These are phyloP conservation scores for Aspergillus carlsbadensis DNA, from an alignment of 495 filamentous ascomycete genomes.

Conservation along the genomic window DNA sequence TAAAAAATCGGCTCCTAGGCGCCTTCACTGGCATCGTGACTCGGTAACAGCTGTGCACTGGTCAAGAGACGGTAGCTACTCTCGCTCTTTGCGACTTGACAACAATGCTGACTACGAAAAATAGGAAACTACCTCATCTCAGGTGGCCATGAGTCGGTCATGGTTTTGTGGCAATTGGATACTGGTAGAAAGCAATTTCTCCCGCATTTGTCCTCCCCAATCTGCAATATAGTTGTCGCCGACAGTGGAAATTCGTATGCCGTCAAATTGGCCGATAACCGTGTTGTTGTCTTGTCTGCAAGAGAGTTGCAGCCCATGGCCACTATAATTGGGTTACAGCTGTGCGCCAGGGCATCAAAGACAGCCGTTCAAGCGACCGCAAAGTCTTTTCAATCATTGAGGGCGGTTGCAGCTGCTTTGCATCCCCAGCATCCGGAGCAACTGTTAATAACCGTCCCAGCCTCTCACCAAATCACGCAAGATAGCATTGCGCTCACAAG, in stretches of 20 bases:
- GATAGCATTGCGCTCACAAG: conserved; percentile 27
- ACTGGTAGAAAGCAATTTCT: conserved; percentile 76
- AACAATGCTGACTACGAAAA: conserved; percentile 5
- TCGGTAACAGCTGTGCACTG: conserved; percentile 79
- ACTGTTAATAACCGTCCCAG: conserved; percentile 61
- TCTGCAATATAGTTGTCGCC: conserved; percentile 82
- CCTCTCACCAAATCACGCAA: conserved; percentile 41
- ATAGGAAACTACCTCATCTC: conserved; percentile 94
- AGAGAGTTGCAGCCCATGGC: conserved; percentile 78
- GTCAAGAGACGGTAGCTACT: conserved; percentile 74
- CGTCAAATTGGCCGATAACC: conserved; percentile 85
- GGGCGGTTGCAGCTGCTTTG: conserved; percentile 37
- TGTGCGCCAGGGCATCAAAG: conserved; percentile 30
- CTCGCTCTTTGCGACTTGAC: not conserved
- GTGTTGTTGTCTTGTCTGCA: conserved; percentile 81
- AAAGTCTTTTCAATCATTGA: not conserved
- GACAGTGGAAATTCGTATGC: conserved; percentile 75
- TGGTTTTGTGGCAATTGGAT: conserved; percentile 95
- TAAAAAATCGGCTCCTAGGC: conserved; percentile 44
- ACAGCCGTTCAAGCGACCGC: conserved; percentile 22
- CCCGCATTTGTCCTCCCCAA: conserved; percentile 80
- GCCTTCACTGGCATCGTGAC: conserved; percentile 88
- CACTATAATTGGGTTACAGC: conserved; percentile 79
- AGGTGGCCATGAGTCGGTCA: conserved; percentile 83
- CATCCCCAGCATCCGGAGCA: conserved; percentile 56